Conservation (phyloP, 2,329 filamentous ascomycete genomes). For the Alternaria hordeiaustralica region DNA sequence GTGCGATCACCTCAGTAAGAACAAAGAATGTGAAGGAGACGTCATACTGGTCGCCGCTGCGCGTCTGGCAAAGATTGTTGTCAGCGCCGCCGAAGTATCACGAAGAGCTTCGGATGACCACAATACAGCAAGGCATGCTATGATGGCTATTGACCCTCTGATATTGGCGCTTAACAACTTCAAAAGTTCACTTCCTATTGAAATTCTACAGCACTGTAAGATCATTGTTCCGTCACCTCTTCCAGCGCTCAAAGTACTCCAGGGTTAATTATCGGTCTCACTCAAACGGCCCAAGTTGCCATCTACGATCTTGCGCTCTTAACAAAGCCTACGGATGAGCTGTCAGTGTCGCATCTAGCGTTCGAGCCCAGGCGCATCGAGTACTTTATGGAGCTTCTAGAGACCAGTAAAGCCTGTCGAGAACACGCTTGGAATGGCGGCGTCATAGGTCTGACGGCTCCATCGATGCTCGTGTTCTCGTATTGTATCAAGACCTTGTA, state of each 20-base stretch:
- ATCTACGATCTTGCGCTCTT: slow-evolving; percentile 26
- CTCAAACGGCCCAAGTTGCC: slow-evolving; percentile 15
- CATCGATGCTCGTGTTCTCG: slow-evolving; percentile 19
- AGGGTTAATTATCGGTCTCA: slow-evolving; percentile 20
- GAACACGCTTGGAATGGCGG: slow-evolving; percentile 16
- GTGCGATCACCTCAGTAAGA: slow-evolving; percentile 55
- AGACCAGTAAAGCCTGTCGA: slow-evolving; percentile 19
- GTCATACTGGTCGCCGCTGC: slow-evolving; percentile 55
- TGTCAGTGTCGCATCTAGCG: neutral
- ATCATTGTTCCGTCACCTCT: neutral
- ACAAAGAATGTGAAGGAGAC: slow-evolving; percentile 59
- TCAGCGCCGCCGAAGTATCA: slow-evolving; percentile 27
- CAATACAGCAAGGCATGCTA: slow-evolving; percentile 7
- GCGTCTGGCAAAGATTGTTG: slow-evolving; percentile 39
- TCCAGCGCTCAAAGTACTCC: neutral
- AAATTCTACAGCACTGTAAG: slow-evolving; percentile 22
- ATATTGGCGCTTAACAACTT: slow-evolving; percentile 16
- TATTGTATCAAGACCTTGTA: slow-evolving; percentile 20
- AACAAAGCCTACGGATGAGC: neutral
- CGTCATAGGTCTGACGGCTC: slow-evolving; percentile 8
- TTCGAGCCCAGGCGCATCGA: slow-evolving; percentile 19
- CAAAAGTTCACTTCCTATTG: slow-evolving; percentile 6
- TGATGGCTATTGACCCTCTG: slow-evolving; percentile 22
- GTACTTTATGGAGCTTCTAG: slow-evolving; percentile 17
- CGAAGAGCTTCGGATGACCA: slow-evolving; percentile 27